Conservation (phyloP, 2,329 filamentous ascomycete genomes). For the Trichoderma lentiforme region DNA sequence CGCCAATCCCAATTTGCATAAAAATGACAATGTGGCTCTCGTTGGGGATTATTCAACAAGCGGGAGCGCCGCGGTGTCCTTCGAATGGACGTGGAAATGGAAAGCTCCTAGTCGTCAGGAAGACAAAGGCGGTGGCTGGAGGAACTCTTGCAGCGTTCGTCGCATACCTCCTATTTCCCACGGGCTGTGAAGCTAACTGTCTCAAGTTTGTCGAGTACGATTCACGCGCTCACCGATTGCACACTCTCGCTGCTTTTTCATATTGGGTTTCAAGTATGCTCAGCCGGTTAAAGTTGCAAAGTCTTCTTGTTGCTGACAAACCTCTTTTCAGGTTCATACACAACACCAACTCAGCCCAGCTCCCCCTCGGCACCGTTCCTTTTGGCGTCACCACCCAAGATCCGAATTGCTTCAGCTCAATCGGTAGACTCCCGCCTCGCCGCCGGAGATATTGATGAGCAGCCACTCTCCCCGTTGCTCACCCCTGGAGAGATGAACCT, state of each 20-base stretch:
- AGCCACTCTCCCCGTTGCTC: conserved; percentile 53
- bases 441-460: conserved; percentile 51
- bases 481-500: conserved; percentile 36
- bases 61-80: conserved; percentile 79
- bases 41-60: conserved; percentile 88
- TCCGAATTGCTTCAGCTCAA: conserved; percentile 80
- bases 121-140: conserved; percentile 88
- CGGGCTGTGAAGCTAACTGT: conserved; percentile 25
- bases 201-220: conserved; percentile 91
- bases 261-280: conserved; percentile 85
- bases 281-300: conserved; percentile 23
- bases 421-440: conserved; percentile 81
- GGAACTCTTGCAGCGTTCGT: conserved; percentile 84
- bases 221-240: conserved; percentile 80
- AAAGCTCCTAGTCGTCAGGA: conserved; percentile 78
- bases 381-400: conserved; percentile 68
- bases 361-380: conserved; percentile 72
- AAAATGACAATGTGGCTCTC: conserved; percentile 91
- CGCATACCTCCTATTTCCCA: background rate
- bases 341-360: conserved; percentile 52
- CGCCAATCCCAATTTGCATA: conserved; percentile 94
- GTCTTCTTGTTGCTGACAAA: background rate
- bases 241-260: conserved; percentile 86
- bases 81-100: conserved; percentile 98
- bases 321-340: conserved; percentile 7